phyloP scores from a whole-genome alignment of 352 stramenopile species.

The Ophiocytium majus region DNA sequence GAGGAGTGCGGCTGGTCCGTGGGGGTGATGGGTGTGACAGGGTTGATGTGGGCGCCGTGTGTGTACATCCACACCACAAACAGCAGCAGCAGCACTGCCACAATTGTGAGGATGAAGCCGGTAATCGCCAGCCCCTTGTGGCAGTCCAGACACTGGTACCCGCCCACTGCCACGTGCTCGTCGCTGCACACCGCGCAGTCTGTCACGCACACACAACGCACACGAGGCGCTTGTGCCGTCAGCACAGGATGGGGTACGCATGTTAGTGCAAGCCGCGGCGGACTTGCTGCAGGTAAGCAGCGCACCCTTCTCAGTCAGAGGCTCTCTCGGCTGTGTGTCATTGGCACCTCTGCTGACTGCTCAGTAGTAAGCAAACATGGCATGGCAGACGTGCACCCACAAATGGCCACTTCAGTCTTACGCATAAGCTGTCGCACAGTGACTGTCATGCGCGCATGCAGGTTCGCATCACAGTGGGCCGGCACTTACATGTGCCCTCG shows the following conservation, averaged over 20 bases:
- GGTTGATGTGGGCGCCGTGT: too few relatives aligned
- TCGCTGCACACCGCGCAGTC: background rate
- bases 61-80: background rate
- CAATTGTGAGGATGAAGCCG: background rate
- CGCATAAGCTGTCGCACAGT: background rate
- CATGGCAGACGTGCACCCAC: background rate
- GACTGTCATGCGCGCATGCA: background rate
- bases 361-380: background rate
- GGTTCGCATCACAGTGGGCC: too few relatives aligned
- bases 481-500: background rate
- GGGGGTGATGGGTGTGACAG: too few relatives aligned
- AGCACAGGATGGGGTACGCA: too few relatives aligned
- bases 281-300: too few relatives aligned
- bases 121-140: background rate
- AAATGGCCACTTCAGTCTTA: background rate
- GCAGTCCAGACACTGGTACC: background rate
- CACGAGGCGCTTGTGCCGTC: too few relatives aligned
- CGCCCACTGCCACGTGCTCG: background rate
- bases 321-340: background rate
- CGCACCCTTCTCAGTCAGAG: too few relatives aligned
- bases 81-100: background rate
- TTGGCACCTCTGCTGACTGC: background rate
- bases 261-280: too few relatives aligned
- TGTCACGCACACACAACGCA: background rate
- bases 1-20: background rate